Base-by-base conservation (phyloP, 495 filamentous ascomycete genomes). In the Antarctomyces pellizariae region DNA sequence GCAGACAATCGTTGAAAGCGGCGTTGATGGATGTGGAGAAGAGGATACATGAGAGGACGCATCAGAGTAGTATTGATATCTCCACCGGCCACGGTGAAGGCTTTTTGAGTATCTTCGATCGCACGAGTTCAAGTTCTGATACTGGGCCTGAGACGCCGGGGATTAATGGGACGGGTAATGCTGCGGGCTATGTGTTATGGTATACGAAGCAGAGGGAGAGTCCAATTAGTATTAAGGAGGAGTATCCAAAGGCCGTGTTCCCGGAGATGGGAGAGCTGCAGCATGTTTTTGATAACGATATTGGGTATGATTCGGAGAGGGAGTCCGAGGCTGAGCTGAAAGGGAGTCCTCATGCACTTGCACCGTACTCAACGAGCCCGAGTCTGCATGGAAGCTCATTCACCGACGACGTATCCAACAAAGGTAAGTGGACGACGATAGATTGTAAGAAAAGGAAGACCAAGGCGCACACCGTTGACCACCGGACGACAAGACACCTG, bases 71-170 rank as follows among this genome's bases (percentile, higher is more conserved):
- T 63, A 47, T 26, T 54, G 51, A 36, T 52, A 58, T 46, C 26
- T 36, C 41, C 24, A 56, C 46, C 19, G 43, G 56, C 7, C 53
- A 48, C 2, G 55, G 48, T 3, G 56, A 56, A 13, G 39, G 42
- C 5, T 47, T 42, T 20, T 49, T 67, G 19, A 55, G 60, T 2
- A 68, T 80, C 3, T 80, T 80, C 36, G 71, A 78, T 39, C 56
- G 69, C 11, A 63, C 67, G 1, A 76, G 66, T 30, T 74, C 68
- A 42, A 59, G 60, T 5, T 74, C 71, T 0, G 59, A 65, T 18
- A 47, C 45, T 2, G 54, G 31, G 10, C 35, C 43, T 9, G 42
- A 44, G 13, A 44, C 45, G 4, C 43, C 45, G 5, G 15, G 16
- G 5, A 10, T 16, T 11, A 6, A 20, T 10, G 27, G 31, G 10